These are phyloP conservation scores for Paradendryphiella salina DNA, from an alignment of 2,329 filamentous ascomycete genomes.

Conservation along the genomic window DNA sequence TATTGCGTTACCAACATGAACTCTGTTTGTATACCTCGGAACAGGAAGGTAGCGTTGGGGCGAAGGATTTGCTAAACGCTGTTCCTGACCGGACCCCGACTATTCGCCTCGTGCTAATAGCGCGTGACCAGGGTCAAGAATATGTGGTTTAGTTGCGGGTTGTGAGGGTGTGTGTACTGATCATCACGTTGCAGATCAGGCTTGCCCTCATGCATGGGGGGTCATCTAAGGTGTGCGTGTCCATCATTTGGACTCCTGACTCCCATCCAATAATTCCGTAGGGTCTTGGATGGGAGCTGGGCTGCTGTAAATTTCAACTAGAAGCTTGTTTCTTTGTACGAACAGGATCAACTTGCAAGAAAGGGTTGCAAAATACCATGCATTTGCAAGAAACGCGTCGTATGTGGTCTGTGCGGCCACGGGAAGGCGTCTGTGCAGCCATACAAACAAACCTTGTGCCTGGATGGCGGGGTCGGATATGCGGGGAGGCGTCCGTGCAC, in stretches of 20 bases:
- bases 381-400: neutral
- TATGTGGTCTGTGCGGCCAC: neutral
- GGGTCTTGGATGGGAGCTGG: neutral
- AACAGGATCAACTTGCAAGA: no score
- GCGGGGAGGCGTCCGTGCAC: conserved; percentile 4
- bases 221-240: neutral
- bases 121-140: neutral
- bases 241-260: conserved; percentile 11
- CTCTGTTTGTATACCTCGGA: neutral
- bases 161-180: neutral
- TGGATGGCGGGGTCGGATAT: conserved; percentile 10
- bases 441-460: conserved; percentile 4
- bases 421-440: conserved; percentile 1
- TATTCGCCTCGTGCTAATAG: neutral
- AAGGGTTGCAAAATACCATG: no score
- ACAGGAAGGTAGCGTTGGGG: neutral
- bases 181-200: conserved; percentile 8
- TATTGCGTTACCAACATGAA: neutral
- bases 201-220: conserved; percentile 7
- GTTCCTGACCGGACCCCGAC: neutral
- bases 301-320: neutral
- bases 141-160: neutral
- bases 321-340: no score
- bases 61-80: neutral
- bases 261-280: neutral